These are phyloP conservation scores for Trichoderma sp. DNA, from an alignment of 2,329 filamentous ascomycete species.

Conservation along the genomic window DNA sequence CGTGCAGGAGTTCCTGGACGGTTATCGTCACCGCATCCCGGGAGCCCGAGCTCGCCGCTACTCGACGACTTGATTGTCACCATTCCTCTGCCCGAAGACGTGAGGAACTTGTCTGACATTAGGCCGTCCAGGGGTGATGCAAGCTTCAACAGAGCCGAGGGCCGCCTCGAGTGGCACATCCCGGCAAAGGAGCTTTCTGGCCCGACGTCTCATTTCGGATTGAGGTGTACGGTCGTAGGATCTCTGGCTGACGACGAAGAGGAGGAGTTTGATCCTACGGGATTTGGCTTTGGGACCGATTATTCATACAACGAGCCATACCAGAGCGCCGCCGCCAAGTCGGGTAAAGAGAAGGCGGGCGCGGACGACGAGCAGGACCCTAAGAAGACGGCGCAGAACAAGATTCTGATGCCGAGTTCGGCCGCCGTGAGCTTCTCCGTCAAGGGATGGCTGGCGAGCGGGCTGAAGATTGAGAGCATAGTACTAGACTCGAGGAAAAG, in stretches of 20 bases:
- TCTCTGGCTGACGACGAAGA: constrained; percentile 53
- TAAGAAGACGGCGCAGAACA: constrained; percentile 66
- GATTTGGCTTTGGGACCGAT: constrained; percentile 55
- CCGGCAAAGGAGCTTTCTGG: constrained; percentile 73
- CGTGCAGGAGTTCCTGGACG: constrained; percentile 48
- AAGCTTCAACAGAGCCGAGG: constrained; percentile 73
- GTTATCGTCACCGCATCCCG: constrained; percentile 49
- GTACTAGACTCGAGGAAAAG: constrained; percentile 75
- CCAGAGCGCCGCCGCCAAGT: constrained; percentile 48
- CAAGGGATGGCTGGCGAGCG: constrained; percentile 69
- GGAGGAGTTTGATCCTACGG: constrained; percentile 52
- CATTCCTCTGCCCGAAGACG: constrained; percentile 75
- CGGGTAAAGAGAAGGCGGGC: constrained; percentile 40
- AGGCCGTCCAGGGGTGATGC: constrained; percentile 82
- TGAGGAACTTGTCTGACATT: constrained; percentile 82
- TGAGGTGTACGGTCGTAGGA: constrained; percentile 81
- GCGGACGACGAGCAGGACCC: constrained; percentile 49
- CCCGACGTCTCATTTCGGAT: constrained; percentile 67
- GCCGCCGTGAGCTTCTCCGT: constrained; percentile 72
- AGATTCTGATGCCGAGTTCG: constrained; percentile 77
- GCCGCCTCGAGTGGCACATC: constrained; percentile 79
- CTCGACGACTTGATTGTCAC: constrained; percentile 78
- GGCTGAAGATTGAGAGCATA: constrained; percentile 69
- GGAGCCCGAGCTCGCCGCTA: constrained; percentile 60
- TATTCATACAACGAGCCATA: constrained; percentile 61